Base-by-base conservation (phyloP, 2,329 filamentous ascomycete species). In the Cladosporium sp. region DNA sequence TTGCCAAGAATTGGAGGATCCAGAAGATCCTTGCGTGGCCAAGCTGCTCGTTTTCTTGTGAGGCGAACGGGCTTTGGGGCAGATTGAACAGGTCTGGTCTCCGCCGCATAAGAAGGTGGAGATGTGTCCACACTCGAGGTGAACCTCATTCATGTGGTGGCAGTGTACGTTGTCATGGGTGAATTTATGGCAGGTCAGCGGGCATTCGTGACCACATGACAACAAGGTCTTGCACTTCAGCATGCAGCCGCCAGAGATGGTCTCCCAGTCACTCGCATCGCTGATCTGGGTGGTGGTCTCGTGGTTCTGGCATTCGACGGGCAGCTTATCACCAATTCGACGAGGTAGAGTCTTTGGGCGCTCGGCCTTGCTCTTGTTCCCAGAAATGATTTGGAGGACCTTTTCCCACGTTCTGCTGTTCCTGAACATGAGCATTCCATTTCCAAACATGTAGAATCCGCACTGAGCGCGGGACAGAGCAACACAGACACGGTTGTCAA, bases 371-470 rank as follows among this genome's bases (percentile, higher is more conserved):
- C 33, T 14, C 44, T 69, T 66, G 5, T 49, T 52, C 14, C 69
- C 70, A 26, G 69, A 69, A 66, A 77, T 71, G 65, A 75, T 75
- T 3, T 68, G 37, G 28, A 76, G 67, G 61, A 76, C 73, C 23
- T 68, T 62, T 28, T 60, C 66, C 74, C 74, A 76, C 3, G 67
- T 72, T 58, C 71, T 68, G 12, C 21, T 55, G 4, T 21, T 12
- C 11, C 67, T 52, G 65, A 67, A 70, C 10, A 86, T 70, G 7
- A 86, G 85, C 10, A 83, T 71, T 14, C 85, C 85, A 71, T 96
- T 92, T 1, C 93, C 93, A 73, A 97, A 96, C 46, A 97, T 83
- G 76, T 93, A 96, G 66, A 97, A 87, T 0, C 92, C 92, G 6
- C 88, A 83, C 65, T 87, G 88, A 3, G 93, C 93, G 63, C 93